Evolutionary conservation across 139 green algal species (phyloP).

Genomic region (Picochlorum sp.): DNA sequence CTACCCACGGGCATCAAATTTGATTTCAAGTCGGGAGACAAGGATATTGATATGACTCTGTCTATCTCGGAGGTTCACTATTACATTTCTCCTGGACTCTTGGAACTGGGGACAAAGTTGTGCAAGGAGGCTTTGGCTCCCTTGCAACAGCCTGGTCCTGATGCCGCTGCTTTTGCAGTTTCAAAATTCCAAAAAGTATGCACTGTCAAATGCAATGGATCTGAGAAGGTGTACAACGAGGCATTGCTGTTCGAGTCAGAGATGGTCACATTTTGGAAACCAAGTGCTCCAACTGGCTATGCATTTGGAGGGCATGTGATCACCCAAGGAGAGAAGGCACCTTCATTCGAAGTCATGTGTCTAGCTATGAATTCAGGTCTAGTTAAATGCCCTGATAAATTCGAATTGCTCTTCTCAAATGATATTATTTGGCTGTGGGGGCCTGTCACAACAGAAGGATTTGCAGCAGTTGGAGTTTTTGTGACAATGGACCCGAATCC

Average conservation of each 20-base stretch:
- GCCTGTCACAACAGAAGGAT: constrained; percentile 57
- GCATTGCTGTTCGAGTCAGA: neutral
- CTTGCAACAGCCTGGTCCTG: constrained; percentile 15
- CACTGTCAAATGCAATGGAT: neutral
- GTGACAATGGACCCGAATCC: constrained; percentile 16
- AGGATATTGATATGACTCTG: constrained; percentile 38
- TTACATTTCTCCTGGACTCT: constrained; percentile 54
- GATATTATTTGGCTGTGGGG: constrained; percentile 47
- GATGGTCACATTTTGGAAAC: constrained; percentile 66
- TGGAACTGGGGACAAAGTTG: constrained; percentile 46
- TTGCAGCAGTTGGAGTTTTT: constrained; percentile 68
- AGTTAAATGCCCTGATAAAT: constrained; percentile 51
- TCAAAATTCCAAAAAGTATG: constrained; percentile 2
- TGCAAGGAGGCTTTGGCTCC: constrained; percentile 37
- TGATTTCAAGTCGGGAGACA: constrained; percentile 21
- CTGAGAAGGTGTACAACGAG: neutral
- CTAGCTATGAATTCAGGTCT: constrained; percentile 74
- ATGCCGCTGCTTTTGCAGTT: constrained; percentile 39
- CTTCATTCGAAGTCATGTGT: constrained; percentile 52
- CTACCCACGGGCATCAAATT: constrained; percentile 38
- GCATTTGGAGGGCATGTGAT: constrained; percentile 62
- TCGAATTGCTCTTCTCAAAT: constrained; percentile 14
- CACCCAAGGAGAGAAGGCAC: constrained; percentile 35
- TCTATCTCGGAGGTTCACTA: constrained; percentile 36
- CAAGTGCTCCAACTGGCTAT: constrained; percentile 66